phyloP scores from a whole-genome alignment of 129 eudicot genomes.

The Chrysanthemum lavandulifolium region DNA sequence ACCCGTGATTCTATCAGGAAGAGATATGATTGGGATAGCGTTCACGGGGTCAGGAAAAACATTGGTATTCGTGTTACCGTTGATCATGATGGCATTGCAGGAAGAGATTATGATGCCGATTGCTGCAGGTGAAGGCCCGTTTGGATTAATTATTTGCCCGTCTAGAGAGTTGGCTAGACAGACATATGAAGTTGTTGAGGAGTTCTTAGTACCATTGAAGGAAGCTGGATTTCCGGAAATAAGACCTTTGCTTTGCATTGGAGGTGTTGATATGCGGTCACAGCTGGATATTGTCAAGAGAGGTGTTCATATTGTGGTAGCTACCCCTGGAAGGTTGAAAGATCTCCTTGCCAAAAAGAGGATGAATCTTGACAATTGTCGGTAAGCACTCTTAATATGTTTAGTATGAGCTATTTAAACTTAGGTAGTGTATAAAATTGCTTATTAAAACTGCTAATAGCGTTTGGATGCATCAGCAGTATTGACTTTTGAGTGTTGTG shows the following conservation, averaged over 20 bases:
- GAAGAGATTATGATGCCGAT: conserved; percentile 90
- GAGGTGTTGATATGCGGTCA: conserved; percentile 68
- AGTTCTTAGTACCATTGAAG: conserved; percentile 59
- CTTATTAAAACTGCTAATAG: too few relatives aligned
- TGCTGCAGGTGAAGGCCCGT: conserved; percentile 80
- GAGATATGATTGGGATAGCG: conserved; percentile 87
- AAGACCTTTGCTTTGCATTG: conserved; percentile 68
- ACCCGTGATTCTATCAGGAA: conserved; percentile 69
- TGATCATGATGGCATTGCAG: conserved; percentile 76
- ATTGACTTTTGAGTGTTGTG: too few relatives aligned
- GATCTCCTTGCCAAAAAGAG: conserved; percentile 80
- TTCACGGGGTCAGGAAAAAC: conserved; percentile 88
- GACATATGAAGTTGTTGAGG: conserved; percentile 72
- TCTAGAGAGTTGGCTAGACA: conserved; percentile 87
- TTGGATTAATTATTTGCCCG: conserved; percentile 80
- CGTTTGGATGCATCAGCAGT: too few relatives aligned
- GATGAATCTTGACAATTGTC: conserved; percentile 53
- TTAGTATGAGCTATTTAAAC: not conserved
- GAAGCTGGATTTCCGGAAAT: conserved; percentile 70
- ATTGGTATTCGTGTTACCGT: conserved; percentile 68
- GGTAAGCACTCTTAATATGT: conserved; percentile 34
- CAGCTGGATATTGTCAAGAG: conserved; percentile 71
- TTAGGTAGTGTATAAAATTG: not conserved
- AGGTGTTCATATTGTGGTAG: conserved; percentile 91
- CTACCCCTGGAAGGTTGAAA: conserved; percentile 87